Evolutionary conservation across 169 alveolate genomes (phyloP), one percentile per base, ranked within the genome.

Genomic region (Eimeria maxima): DNA sequence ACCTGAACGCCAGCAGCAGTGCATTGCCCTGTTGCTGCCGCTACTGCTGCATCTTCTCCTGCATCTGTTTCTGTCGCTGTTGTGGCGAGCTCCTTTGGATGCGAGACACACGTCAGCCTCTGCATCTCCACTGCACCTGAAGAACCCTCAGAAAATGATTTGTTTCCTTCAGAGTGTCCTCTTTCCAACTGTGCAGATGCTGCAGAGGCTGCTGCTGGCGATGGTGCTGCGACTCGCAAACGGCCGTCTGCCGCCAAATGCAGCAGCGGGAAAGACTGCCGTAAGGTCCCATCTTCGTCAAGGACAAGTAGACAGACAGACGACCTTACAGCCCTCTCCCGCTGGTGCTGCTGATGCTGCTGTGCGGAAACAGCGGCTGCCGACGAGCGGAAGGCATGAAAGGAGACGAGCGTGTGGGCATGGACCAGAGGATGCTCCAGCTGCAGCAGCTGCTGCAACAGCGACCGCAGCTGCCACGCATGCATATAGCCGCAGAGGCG

Each of bases 341-440:
- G 93, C 47, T 42, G 80, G 27, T 63, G 53, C 80, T 80, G 90
- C 69, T 53, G 65, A 10, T 74, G 87, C 60, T 76, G 87, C 69
- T n/a, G 53, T 20, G 57, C 67, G 16, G 73, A 29, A 44, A 22
- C 80, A 11, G 65, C 50, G 4, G 90, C 57, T 45, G 90, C 80
- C 2, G 80, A 13, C 47, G 95, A 69, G 33, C 60, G 63, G 81
- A 63, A 92, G 71, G 67, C 50, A 65, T 57, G 65, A 42, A 92
- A 78, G 42, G 95, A 92, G 71, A 92, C 91, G 24, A 76, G 84
- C 38, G 95, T 78, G 57, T 92, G 95, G 22, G 95, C 92, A 47
- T 92, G 95, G 55, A 92, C 73, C 71, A 60, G 84, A 33, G 92
- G 95, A 33, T 92, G 95, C 65, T 78, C 29, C n/a, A 29, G 63